Evolutionary conservation across 768 basidiomycete genomes (phyloP).

Genomic region (Boletus rex-veris): DNA sequence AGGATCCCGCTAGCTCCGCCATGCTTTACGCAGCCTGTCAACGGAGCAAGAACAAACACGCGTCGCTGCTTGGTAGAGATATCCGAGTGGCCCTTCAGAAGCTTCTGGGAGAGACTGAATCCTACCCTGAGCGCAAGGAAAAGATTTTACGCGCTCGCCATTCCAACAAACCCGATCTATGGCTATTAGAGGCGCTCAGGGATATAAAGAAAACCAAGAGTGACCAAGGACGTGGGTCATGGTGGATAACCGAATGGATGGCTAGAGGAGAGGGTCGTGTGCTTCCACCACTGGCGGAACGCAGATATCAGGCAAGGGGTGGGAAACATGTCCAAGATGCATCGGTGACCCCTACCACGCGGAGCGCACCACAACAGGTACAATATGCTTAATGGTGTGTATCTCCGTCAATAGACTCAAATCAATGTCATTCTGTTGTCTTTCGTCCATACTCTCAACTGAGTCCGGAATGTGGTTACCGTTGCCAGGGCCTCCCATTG

Average conservation of each 20-base stretch:
- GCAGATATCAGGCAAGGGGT: constrained; percentile 12
- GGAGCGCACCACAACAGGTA: background rate
- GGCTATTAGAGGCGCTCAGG: constrained; percentile 36
- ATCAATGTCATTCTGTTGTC: background rate
- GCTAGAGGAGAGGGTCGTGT: constrained; percentile 20
- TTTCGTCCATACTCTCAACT: background rate
- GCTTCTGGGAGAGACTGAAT: constrained; percentile 23
- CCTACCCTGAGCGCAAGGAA: constrained; percentile 19
- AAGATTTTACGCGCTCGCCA: constrained; percentile 21
- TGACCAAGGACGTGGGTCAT: constrained; percentile 26
- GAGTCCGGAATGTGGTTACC: background rate
- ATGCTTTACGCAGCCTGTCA: constrained; percentile 57
- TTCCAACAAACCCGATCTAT: constrained; percentile 34
- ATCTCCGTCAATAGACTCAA: constrained; percentile 3
- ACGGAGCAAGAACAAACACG: constrained; percentile 40
- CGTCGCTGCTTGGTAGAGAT: constrained; percentile 38
- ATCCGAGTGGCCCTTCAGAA: constrained; percentile 42
- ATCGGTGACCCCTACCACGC: background rate
- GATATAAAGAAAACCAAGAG: constrained; percentile 35
- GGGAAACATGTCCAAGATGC: background rate
- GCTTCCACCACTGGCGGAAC: constrained; percentile 17
- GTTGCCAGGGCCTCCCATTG: too few relatives aligned
- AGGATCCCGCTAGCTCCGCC: constrained; percentile 55
- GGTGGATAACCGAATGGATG: constrained; percentile 28
- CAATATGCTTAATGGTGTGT: constrained; percentile 4